A percentile compares a stretch with the other conserved stretches of the same genome.
Evolutionary conservation across 176 grass and related monocot species (phyloP).

Genomic region (Hsuehochloa calcarea): DNA sequence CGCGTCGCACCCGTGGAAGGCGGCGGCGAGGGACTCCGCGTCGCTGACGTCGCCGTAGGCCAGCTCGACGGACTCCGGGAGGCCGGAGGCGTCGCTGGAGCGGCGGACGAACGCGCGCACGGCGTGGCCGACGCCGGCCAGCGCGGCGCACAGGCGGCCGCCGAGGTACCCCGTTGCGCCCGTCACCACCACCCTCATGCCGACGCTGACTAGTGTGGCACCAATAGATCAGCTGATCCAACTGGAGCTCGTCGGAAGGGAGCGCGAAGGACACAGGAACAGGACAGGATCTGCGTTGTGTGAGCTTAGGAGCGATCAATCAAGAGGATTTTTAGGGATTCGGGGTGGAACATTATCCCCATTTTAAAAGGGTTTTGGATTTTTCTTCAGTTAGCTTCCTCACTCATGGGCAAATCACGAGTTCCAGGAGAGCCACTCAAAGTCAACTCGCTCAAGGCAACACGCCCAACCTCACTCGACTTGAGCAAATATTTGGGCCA

Average conservation of each 20-base stretch:
- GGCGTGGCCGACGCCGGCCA: slow-evolving; percentile 54
- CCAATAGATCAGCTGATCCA: slow-evolving; percentile 3
- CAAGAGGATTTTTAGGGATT: not conserved
- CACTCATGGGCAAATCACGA: too few species aligned
- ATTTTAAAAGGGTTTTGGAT: not conserved
- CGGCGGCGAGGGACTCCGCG: slow-evolving; percentile 59
- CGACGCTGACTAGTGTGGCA: not conserved
- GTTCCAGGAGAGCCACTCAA: too few species aligned
- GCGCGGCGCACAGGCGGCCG: slow-evolving; percentile 56
- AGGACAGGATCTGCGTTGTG: not conserved
- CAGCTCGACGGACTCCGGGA: slow-evolving; percentile 39
- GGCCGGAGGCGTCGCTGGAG: slow-evolving; percentile 55
- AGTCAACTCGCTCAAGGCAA: not conserved
- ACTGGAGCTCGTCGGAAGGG: too few species aligned
- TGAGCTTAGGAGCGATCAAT: not conserved
- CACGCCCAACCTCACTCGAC: not conserved
- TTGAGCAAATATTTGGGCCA: not conserved
- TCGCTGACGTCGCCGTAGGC: slow-evolving; percentile 80
- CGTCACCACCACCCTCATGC: slow-evolving; percentile 73
- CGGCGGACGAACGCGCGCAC: slow-evolving; percentile 70
- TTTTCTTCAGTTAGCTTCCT: too few species aligned
- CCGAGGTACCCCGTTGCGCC: slow-evolving; percentile 83
- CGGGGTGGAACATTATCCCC: not conserved
- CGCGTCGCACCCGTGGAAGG: slow-evolving; percentile 57
- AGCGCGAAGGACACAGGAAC: too few species aligned